These are phyloP conservation scores for Annona squamosa DNA, from an alignment of 164 flowering plant species.

Conservation along the genomic window DNA sequence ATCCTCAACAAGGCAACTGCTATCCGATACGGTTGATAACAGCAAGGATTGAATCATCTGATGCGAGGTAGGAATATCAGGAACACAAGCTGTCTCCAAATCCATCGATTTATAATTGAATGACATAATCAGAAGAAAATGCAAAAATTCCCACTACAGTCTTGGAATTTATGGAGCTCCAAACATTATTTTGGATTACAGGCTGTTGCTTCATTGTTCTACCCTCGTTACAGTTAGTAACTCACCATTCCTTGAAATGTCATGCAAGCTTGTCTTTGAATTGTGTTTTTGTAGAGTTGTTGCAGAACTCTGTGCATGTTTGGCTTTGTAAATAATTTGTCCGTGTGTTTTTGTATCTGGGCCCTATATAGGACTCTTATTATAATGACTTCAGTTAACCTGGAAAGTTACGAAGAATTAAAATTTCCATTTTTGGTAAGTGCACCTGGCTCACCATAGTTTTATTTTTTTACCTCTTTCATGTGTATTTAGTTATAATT, in stretches of 20 bases:
- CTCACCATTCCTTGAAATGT: not conserved
- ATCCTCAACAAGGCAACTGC: not conserved
- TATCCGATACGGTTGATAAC: not conserved
- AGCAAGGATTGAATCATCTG: not conserved
- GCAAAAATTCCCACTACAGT: not conserved
- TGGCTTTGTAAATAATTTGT: not conserved
- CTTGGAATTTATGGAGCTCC: not conserved
- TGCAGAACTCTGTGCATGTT: not conserved
- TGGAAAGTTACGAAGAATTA: no score
- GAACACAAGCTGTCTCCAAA: not conserved
- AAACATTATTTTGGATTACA: no score
- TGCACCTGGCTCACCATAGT: no score
- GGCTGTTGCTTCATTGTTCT: not conserved
- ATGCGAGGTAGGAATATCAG: not conserved
- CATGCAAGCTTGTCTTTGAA: not conserved
- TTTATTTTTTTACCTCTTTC: no score
- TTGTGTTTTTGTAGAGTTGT: not conserved
- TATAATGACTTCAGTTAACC: no score
- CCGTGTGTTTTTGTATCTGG: not conserved
- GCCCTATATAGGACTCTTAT: no score
- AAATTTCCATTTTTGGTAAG: no score
- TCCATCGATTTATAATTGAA: not conserved
- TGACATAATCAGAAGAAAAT: not conserved
- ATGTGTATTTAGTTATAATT: no score
- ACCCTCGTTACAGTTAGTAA: not conserved